These are phyloP conservation scores for Lentithecium fluviatile DNA, from an alignment of 495 filamentous ascomycete genomes.

Conservation along the genomic window DNA sequence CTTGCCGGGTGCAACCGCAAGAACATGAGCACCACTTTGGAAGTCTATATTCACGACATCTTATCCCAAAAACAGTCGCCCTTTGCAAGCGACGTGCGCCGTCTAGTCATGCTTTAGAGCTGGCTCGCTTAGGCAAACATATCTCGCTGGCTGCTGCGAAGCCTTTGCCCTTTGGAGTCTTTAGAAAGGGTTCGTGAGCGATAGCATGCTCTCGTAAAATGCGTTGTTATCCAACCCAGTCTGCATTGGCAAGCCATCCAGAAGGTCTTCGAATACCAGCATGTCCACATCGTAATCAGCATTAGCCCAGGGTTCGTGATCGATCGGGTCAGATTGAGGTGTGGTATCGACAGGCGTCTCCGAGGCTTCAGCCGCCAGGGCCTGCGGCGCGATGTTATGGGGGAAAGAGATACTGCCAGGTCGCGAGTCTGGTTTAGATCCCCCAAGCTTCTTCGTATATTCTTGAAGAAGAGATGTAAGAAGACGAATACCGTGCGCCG, in stretches of 20 bases:
- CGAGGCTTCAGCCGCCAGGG: background rate
- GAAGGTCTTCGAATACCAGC: constrained; percentile 2
- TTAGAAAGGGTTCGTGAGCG: background rate
- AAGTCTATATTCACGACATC: too few relatives aligned
- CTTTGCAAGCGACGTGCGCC: too few relatives aligned
- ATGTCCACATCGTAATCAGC: constrained; percentile 5
- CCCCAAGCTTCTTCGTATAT: constrained; percentile 10
- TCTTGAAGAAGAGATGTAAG: constrained; percentile 21
- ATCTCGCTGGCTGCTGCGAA: background rate
- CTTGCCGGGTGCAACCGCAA: too few relatives aligned
- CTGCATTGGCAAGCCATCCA: constrained; percentile 12
- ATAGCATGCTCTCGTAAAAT: constrained; percentile 21
- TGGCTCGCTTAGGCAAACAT: background rate
- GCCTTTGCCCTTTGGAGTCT: background rate
- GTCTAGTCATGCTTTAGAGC: too few relatives aligned
- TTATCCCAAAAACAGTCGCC: too few relatives aligned
- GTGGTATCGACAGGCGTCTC: background rate
- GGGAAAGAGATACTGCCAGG: background rate
- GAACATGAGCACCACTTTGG: too few relatives aligned
- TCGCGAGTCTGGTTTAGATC: background rate
- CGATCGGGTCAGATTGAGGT: background rate
- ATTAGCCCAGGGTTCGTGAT: background rate
- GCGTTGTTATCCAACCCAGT: constrained; percentile 15
- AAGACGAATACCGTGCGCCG: constrained; percentile 22
- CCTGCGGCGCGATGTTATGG: background rate